Evolutionary conservation across 2,329 filamentous ascomycete species (phyloP).

Genomic region (Fusarium scirpi): DNA sequence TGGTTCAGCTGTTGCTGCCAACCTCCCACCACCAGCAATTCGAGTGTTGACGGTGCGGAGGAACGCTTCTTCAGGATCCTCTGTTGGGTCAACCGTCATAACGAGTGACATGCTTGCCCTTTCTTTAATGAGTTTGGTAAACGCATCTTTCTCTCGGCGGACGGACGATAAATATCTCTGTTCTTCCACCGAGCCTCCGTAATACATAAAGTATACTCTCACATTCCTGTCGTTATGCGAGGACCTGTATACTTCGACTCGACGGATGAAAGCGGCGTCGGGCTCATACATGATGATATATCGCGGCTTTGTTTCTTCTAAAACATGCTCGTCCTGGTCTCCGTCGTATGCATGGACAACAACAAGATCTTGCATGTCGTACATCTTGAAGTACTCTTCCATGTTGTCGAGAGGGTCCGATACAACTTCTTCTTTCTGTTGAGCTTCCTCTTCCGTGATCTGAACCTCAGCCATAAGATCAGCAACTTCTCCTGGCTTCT

Average conservation of each 20-base stretch:
- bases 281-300: constrained; percentile 99
- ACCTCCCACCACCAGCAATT: constrained; percentile 90
- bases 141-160: constrained; percentile 95
- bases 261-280: constrained; percentile 90
- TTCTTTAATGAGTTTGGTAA: constrained; percentile 94
- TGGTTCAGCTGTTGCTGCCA: constrained; percentile 85
- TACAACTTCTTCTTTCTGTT: constrained; percentile 80
- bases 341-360: constrained; percentile 94
- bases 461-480: constrained; percentile 85
- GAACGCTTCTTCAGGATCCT: constrained; percentile 91
- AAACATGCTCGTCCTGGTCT: constrained; percentile 94
- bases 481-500: constrained; percentile 84
- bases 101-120: constrained; percentile 93
- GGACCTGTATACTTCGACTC: constrained; percentile 95
- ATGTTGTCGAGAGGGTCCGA: constrained; percentile 86
- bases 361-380: constrained; percentile 89
- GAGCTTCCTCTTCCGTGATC: constrained; percentile 80
- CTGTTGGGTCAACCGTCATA: constrained; percentile 77
- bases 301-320: constrained; percentile 91
- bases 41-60: constrained; percentile 95
- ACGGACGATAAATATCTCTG: constrained; percentile 91
- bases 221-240: constrained; percentile 92
- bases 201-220: constrained; percentile 96
- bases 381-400: constrained; percentile 92
- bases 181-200: constrained; percentile 93